phyloP scores from a whole-genome alignment of 176 grass and related monocot species.

The Aechmea fasciata region DNA sequence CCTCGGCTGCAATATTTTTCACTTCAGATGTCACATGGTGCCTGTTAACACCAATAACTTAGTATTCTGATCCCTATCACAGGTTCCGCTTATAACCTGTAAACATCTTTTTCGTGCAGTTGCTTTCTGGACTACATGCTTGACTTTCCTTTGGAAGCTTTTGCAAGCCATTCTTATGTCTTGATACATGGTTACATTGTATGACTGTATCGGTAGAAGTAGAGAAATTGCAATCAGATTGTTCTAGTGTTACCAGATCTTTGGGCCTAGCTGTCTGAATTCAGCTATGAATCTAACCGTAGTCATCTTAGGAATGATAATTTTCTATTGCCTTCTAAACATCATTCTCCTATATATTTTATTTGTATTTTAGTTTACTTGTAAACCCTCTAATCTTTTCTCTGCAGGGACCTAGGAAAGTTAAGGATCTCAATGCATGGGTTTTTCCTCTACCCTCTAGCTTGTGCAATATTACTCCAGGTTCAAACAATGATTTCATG shows the following conservation, averaged over 20 bases:
- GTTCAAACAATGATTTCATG: constrained; percentile 81
- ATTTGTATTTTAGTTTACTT: constrained; percentile 14
- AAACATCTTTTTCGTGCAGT: background rate
- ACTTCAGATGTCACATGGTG: background rate
- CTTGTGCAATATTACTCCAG: constrained; percentile 53
- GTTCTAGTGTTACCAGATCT: too few relatives aligned
- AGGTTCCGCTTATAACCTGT: background rate
- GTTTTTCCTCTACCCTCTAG: constrained; percentile 67
- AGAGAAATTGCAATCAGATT: background rate
- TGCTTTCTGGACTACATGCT: background rate
- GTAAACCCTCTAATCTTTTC: background rate
- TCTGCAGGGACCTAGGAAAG: constrained; percentile 44
- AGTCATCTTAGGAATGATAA: background rate
- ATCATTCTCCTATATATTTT: background rate
- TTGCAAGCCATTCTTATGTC: background rate
- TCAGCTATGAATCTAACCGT: background rate
- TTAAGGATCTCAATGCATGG: constrained; percentile 69
- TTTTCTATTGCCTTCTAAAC: background rate
- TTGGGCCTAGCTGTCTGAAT: too few relatives aligned
- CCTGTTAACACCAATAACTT: background rate
- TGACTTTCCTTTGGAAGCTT: background rate
- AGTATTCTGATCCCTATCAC: background rate
- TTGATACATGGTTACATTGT: background rate
- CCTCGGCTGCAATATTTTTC: background rate
- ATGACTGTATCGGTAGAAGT: background rate